Conservation (phyloP, 176 grass and related monocot species). For the Alopecurus myosuroides region DNA sequence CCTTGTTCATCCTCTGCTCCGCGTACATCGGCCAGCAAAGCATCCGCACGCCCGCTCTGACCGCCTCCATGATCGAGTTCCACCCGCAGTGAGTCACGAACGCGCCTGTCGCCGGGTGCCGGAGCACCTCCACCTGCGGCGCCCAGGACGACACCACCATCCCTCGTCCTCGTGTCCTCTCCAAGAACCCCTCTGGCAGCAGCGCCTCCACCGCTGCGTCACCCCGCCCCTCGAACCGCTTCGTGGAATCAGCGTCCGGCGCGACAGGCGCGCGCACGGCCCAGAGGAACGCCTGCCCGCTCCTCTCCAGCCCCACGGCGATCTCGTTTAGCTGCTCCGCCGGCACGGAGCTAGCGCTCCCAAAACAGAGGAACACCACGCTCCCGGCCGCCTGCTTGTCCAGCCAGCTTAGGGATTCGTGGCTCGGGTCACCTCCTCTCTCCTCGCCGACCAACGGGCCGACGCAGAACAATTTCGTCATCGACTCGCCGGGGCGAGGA, state of each 20-base stretch:
- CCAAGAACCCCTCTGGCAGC: slow-evolving; percentile 51
- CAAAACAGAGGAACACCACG: slow-evolving; percentile 69
- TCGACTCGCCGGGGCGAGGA: slow-evolving; percentile 23
- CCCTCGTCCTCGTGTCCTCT: slow-evolving; percentile 32
- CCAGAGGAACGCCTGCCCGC: slow-evolving; percentile 70
- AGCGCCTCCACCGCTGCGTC: slow-evolving; percentile 42
- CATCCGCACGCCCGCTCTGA: slow-evolving; percentile 32
- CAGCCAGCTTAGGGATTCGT: slow-evolving; percentile 35
- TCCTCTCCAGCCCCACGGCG: slow-evolving; percentile 60
- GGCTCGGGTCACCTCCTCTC: background rate
- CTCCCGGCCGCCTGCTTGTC: slow-evolving; percentile 48
- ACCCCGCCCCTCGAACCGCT: slow-evolving; percentile 30
- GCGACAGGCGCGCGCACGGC: slow-evolving; percentile 41
- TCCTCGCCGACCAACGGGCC: slow-evolving; percentile 44
- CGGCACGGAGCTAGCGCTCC: slow-evolving; percentile 49
- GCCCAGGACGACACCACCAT: slow-evolving; percentile 49
- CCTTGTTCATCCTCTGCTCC: slow-evolving; percentile 51
- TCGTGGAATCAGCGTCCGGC: slow-evolving; percentile 23
- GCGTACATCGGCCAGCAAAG: slow-evolving; percentile 47
- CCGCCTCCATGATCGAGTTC: slow-evolving; percentile 43
- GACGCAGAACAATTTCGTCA: slow-evolving; percentile 44
- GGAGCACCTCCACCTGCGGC: slow-evolving; percentile 56
- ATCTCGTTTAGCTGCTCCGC: slow-evolving; percentile 54
- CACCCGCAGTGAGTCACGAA: slow-evolving; percentile 65
- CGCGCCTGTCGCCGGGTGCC: slow-evolving; percentile 34